A percentile compares a stretch with the other conserved stretches of the same genome.
Evolutionary conservation across 306 rosid species (phyloP).

Genomic region (Datisca glomerata): DNA sequence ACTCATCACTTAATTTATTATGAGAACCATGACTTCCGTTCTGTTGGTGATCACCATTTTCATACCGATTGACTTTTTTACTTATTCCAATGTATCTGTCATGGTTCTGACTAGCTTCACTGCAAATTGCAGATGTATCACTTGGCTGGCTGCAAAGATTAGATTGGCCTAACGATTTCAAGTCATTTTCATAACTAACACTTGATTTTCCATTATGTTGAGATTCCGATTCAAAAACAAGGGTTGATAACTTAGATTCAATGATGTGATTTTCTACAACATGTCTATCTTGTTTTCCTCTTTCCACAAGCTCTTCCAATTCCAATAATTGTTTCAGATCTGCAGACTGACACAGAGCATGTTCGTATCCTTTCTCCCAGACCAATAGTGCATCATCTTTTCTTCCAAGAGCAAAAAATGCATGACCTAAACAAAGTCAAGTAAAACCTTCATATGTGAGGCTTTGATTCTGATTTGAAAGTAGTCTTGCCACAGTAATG

Average conservation of each 20-base stretch:
- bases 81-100: constrained; percentile 23
- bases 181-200: constrained; percentile 19
- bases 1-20: constrained; percentile 33
- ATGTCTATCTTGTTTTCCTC: constrained; percentile 34
- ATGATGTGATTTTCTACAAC: constrained; percentile 20
- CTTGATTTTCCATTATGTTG: constrained; percentile 16
- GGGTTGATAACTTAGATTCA: constrained; percentile 13
- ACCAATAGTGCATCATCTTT: constrained; percentile 63
- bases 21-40: constrained; percentile 43
- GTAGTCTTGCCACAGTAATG: too few species aligned
- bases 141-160: constrained; percentile 23
- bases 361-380: constrained; percentile 89
- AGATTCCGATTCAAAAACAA: constrained; percentile 24
- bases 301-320: constrained; percentile 62
- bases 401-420: constrained; percentile 67
- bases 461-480: too few species aligned
- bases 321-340: constrained; percentile 86
- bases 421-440: constrained; percentile 54
- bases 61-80: constrained; percentile 28
- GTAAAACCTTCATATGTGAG: too few species aligned
- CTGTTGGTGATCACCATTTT: constrained; percentile 27
- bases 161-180: constrained; percentile 20
- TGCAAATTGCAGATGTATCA: constrained; percentile 34
- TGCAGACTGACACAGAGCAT: constrained; percentile 51
- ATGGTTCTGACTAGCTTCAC: constrained; percentile 26